Evolutionary conservation across 345 rosid species (phyloP).

Genomic region (Mangifera indica): DNA sequence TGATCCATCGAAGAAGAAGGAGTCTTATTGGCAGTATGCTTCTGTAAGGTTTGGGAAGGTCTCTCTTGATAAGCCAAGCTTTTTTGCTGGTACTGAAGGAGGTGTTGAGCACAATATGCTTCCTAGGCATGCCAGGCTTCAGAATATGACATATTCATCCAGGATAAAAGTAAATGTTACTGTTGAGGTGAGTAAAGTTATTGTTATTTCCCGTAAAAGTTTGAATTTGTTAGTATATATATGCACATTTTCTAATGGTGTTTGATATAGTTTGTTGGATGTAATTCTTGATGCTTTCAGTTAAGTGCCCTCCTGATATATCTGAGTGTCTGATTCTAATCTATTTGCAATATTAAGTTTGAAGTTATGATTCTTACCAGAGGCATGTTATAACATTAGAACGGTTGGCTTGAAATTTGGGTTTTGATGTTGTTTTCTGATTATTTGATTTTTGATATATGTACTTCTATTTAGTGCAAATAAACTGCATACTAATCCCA

Average conservation of each 20-base stretch:
- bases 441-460: neutral
- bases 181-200: conserved; percentile 54
- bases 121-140: conserved; percentile 83
- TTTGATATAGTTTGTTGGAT: neutral
- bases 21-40: conserved; percentile 57
- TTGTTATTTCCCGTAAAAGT: neutral
- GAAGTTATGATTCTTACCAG: neutral
- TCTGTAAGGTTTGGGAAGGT: conserved; percentile 64
- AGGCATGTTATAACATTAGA: neutral
- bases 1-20: conserved; percentile 71
- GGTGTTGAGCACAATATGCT: conserved; percentile 45
- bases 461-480: neutral
- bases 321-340: neutral
- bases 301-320: neutral
- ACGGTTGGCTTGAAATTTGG: neutral
- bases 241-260: neutral
- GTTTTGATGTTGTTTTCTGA: too few relatives aligned
- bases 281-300: neutral
- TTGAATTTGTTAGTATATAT: neutral
- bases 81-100: conserved; percentile 38
- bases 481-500: neutral
- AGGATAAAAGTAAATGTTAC: conserved; percentile 61
- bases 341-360: neutral
- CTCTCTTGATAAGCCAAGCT: conserved; percentile 51
- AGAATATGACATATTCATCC: conserved; percentile 85